phyloP scores from a whole-genome alignment of 192 early-diverging fungal genomes.

The Linnemannia zychae region DNA sequence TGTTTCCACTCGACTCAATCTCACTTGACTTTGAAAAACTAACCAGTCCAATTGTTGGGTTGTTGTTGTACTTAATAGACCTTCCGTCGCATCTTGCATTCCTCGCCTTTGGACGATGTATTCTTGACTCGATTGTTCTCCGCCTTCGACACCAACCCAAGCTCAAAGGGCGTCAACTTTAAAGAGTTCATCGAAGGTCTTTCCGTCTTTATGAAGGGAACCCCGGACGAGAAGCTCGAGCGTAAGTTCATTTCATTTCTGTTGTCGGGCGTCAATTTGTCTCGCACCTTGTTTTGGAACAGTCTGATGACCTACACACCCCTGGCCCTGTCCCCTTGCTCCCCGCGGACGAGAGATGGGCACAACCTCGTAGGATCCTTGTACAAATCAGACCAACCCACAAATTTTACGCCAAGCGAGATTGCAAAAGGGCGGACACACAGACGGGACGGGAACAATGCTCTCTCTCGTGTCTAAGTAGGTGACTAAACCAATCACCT shows the following conservation, averaged over 20 bases:
- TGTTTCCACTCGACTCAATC: not conserved
- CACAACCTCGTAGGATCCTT: not conserved
- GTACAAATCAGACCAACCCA: not conserved
- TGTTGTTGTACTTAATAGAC: constrained; percentile 24
- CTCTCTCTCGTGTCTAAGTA: not conserved
- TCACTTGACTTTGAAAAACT: not conserved
- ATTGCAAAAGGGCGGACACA: not conserved
- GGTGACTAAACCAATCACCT: constrained; percentile 1
- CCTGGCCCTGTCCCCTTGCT: not conserved
- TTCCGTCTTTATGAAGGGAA: constrained; percentile 84
- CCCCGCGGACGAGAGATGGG: not conserved
- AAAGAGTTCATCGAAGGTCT: constrained; percentile 76
- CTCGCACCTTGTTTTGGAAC: not conserved
- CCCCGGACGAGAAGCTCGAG: constrained; percentile 80
- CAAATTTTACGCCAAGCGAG: constrained; percentile 9
- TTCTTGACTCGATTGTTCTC: constrained; percentile 84
- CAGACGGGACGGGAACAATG: not conserved
- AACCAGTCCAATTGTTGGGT: constrained; percentile 1
- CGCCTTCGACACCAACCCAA: constrained; percentile 79
- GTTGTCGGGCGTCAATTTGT: not conserved
- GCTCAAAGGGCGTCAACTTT: constrained; percentile 47
- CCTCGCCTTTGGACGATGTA: constrained; percentile 72
- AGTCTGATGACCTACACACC: not conserved
- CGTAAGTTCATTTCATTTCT: constrained; percentile 58
- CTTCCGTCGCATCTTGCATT: constrained; percentile 57